Conservation (phyloP, 805 yeast genomes). For the Candida bentonensis region DNA sequence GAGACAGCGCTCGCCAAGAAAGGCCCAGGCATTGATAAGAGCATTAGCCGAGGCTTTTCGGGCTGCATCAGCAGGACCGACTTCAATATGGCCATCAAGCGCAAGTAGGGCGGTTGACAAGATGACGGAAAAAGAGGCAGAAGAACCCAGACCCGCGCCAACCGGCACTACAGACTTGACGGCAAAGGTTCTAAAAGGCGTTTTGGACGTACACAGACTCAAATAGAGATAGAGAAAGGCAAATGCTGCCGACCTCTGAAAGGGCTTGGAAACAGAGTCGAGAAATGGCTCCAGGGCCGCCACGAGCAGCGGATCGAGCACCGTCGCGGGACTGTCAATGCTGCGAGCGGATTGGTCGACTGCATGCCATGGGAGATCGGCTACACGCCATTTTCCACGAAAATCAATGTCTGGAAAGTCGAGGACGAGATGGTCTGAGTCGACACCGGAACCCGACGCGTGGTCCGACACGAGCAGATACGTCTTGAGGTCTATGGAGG, state of each 20-base stretch:
- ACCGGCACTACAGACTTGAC: slow-evolving; percentile 80
- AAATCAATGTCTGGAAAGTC: slow-evolving; percentile 78
- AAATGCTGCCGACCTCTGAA: slow-evolving; percentile 66
- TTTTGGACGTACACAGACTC: slow-evolving; percentile 34
- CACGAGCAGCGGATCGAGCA: slow-evolving; percentile 6
- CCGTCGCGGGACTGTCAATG: slow-evolving; percentile 3
- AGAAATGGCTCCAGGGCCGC: slow-evolving; percentile 12
- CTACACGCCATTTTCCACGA: slow-evolving; percentile 44
- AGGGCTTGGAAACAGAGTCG: slow-evolving; percentile 31
- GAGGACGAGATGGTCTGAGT: slow-evolving; percentile 35
- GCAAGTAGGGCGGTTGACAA: slow-evolving; percentile 54
- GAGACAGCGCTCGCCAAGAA: slow-evolving; percentile 85
- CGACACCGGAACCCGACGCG: slow-evolving; percentile 6
- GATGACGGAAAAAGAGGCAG: slow-evolving; percentile 82
- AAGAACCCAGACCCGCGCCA: slow-evolving; percentile 94
- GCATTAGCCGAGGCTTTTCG: slow-evolving; percentile 27
- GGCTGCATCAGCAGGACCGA: slow-evolving; percentile 11
- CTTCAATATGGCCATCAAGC: slow-evolving; percentile 40
- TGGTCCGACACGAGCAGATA: slow-evolving; percentile 50
- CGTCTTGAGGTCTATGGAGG: slow-evolving; percentile 77
- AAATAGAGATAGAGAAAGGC: slow-evolving; percentile 71
- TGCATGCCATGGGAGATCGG: slow-evolving; percentile 48
- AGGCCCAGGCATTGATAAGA: slow-evolving; percentile 74
- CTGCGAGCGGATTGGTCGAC: slow-evolving; percentile 13
- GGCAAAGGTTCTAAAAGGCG: slow-evolving; percentile 42